Evolutionary conservation across 192 early-diverging fungal species (phyloP), one percentile per base, ranked within the genome.

Genomic region (Phycomyces blakesleeanus): DNA sequence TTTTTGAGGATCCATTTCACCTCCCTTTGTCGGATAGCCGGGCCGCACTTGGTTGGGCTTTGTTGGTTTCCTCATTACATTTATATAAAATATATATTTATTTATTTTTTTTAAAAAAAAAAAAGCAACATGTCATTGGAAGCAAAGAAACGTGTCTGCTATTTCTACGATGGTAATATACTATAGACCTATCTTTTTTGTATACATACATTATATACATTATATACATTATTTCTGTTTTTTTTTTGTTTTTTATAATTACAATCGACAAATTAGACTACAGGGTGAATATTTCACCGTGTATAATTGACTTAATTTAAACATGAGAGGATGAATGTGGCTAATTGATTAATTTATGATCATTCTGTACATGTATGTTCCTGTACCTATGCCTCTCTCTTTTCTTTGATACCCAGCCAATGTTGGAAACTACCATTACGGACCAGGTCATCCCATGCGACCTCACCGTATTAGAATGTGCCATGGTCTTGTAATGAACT

Each of bases 401-500:
- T 40, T 40, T 56, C 7, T 61, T 10, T 51, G 50, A n/a, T n/a
- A n/a, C n/a, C 53, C 67, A 83, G 83, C 80, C 52, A 80, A 85
- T 66, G 81, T 93, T 34, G 90, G 90, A 11, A 87, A 87, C 67
- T 97, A 89, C 73, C 91, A 91, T 64, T 97, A 93, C 81, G 93
- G 92, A 25, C 81, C 83, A 74, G 92, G 91, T n/a, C 97, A 98
- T 74, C 93, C 93, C 18, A 98, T 98, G 97, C 96, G 97, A 68
- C 97, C 97, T 22, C 91, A 92, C 47, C 78, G 97, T 60, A 90
- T 98, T 53, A 86, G 93, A 55, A 90, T 98, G 82, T 89, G 91
- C 9, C 94, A 98, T 77, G 89, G 91, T 67, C 79, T 98, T 25
- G 89, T 98, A 47, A 80, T 93, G 57, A 91, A 90, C 51, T 98